Evolutionary conservation across 2,329 filamentous ascomycete species (phyloP).

Genomic region (Monilinia polystroma): DNA sequence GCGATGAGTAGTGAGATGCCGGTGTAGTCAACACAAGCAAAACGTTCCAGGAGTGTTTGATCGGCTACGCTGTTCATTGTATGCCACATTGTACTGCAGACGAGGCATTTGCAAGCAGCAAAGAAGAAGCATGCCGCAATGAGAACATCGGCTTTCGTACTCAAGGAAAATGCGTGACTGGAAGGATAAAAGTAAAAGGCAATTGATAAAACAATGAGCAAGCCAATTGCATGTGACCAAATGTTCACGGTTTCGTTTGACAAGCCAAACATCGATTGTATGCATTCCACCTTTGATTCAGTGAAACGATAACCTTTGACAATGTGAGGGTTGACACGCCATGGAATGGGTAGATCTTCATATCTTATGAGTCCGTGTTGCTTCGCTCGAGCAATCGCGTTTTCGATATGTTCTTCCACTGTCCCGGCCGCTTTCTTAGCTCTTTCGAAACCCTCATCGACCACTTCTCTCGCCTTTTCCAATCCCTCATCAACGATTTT

Average conservation of each 20-base stretch:
- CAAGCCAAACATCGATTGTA: slow-evolving; percentile 76
- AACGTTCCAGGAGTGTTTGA: slow-evolving; percentile 84
- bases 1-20: slow-evolving; percentile 94
- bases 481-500: slow-evolving; percentile 79
- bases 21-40: slow-evolving; percentile 97
- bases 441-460: slow-evolving; percentile 78
- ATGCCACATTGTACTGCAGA: slow-evolving; percentile 96
- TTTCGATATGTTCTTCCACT: slow-evolving; percentile 80
- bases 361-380: slow-evolving; percentile 84
- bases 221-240: slow-evolving; percentile 89
- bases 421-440: slow-evolving; percentile 80
- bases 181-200: slow-evolving; percentile 96
- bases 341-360: slow-evolving; percentile 85
- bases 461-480: slow-evolving; percentile 69
- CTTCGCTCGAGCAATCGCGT: slow-evolving; percentile 70
- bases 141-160: slow-evolving; percentile 83
- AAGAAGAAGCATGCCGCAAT: slow-evolving; percentile 96
- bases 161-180: slow-evolving; percentile 80
- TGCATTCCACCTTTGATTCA: slow-evolving; percentile 84
- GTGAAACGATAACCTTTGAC: slow-evolving; percentile 88
- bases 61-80: slow-evolving; percentile 98
- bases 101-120: slow-evolving; percentile 88
- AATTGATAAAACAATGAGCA: slow-evolving; percentile 82
- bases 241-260: slow-evolving; percentile 98
- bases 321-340: slow-evolving; percentile 95